phyloP scores from a whole-genome alignment of 2,329 filamentous ascomycete genomes.

The Fusarium sp. region DNA sequence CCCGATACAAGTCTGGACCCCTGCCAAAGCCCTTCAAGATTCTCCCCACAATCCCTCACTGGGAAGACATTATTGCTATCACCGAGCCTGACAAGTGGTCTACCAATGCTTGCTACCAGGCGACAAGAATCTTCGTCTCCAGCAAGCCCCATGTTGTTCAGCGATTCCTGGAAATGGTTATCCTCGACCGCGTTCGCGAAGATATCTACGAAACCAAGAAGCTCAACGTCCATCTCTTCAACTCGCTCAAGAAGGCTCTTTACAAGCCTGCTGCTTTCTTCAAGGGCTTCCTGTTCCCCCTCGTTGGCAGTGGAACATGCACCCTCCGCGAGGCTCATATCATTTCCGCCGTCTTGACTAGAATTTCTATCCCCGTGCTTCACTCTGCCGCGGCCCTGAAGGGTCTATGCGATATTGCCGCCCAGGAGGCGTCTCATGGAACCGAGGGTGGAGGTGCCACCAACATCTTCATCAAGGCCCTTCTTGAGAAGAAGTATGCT shows the following conservation, averaged over 20 bases:
- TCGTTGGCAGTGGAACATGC: constrained; percentile 85
- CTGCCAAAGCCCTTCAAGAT: constrained; percentile 98
- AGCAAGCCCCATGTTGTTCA: constrained; percentile 81
- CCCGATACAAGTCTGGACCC: constrained; percentile 94
- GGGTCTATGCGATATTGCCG: constrained; percentile 91
- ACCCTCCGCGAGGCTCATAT: constrained; percentile 93
- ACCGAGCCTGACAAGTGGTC: constrained; percentile 81
- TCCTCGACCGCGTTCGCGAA: constrained; percentile 89
- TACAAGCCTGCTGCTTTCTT: constrained; percentile 98
- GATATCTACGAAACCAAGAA: constrained; percentile 95
- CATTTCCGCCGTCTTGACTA: constrained; percentile 82
- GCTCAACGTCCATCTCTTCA: constrained; percentile 94
- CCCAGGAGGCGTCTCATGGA: constrained; percentile 83
- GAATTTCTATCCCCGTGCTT: constrained; percentile 87
- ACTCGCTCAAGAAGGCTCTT: constrained; percentile 85
- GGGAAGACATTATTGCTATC: constrained; percentile 86
- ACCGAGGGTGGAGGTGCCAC: constrained; percentile 89
- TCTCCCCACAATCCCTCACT: constrained; percentile 86
- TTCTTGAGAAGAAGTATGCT: constrained; percentile 97
- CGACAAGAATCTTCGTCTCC: constrained; percentile 91
- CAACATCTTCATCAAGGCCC: constrained; percentile 92
- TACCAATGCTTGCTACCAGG: constrained; percentile 82
- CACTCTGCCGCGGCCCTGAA: constrained; percentile 93
- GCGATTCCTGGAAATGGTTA: constrained; percentile 83
- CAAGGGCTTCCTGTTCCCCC: constrained; percentile 92